A percentile compares a stretch with the other conserved stretches of the same genome.
phyloP scores from a whole-genome alignment of 176 grass and related monocot genomes.

The Phoenix roebelenii region DNA sequence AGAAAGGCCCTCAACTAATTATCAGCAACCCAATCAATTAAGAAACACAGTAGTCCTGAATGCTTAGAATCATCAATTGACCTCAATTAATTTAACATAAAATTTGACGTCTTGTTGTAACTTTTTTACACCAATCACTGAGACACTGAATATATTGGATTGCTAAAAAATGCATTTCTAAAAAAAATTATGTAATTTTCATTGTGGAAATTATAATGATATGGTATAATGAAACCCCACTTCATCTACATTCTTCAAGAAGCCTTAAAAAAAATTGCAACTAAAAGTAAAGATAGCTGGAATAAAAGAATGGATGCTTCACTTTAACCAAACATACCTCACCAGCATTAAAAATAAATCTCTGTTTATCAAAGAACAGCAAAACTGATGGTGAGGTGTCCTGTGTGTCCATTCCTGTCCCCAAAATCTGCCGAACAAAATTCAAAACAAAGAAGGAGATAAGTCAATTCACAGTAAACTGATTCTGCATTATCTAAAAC shows the following conservation, averaged over 20 bases:
- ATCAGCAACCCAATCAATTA: too few relatives aligned
- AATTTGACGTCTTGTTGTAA: not conserved
- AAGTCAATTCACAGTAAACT: too few relatives aligned
- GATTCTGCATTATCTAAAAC: too few relatives aligned
- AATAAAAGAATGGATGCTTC: slow-evolving; percentile 6
- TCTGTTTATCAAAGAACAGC: slow-evolving; percentile 87
- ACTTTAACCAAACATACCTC: slow-evolving; percentile 44
- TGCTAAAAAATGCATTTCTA: too few relatives aligned
- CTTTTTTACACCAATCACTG: too few relatives aligned
- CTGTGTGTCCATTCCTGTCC: slow-evolving; percentile 98
- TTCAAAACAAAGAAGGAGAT: not conserved
- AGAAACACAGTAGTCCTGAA: not conserved
- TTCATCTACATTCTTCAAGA: too few relatives aligned
- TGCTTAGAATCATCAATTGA: not conserved
- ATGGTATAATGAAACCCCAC: too few relatives aligned
- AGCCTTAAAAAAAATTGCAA: too few relatives aligned
- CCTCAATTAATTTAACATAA: not conserved
- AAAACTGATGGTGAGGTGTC: slow-evolving; percentile 88
- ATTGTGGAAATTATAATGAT: too few relatives aligned
- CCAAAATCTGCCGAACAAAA: slow-evolving; percentile 56
- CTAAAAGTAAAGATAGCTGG: not conserved
- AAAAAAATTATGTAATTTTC: too few relatives aligned
- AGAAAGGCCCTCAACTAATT: too few relatives aligned
- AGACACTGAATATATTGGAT: too few relatives aligned
- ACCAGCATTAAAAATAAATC: slow-evolving; percentile 93